These are phyloP conservation scores for Endocalyx cinctus DNA, from an alignment of 2,329 filamentous ascomycete species.

Conservation along the genomic window DNA sequence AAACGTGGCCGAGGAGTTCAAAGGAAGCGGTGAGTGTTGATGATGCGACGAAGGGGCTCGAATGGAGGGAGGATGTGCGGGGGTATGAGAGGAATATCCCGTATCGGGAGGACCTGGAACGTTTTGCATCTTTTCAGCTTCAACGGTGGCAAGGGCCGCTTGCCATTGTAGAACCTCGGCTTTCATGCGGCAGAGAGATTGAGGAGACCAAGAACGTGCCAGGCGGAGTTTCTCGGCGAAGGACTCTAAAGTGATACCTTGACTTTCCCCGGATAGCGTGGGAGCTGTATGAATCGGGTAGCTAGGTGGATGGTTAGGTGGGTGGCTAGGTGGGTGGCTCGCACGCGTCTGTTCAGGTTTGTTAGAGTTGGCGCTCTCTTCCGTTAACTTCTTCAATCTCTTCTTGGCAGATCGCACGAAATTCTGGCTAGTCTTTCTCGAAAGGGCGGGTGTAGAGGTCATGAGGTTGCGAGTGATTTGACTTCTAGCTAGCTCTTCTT, in stretches of 20 bases:
- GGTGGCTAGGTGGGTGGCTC: too few relatives aligned
- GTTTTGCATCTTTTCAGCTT: constrained; percentile 21
- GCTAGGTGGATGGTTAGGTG: background rate
- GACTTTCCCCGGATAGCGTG: constrained; percentile 7
- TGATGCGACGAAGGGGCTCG: too few relatives aligned
- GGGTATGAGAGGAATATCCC: too few relatives aligned
- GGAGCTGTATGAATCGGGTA: constrained; percentile 5
- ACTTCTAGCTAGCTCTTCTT: constrained; percentile 15
- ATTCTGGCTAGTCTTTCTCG: constrained; percentile 13
- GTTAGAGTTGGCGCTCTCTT: too few relatives aligned
- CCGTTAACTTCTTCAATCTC: too few relatives aligned
- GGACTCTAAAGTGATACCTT: constrained; percentile 8
- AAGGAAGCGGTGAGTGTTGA: too few relatives aligned
- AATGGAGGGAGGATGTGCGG: too few relatives aligned
- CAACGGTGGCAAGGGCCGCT: constrained; percentile 23
- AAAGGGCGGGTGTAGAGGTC: constrained; percentile 7
- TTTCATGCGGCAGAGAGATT: constrained; percentile 18
- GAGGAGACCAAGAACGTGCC: constrained; percentile 17
- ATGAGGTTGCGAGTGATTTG: constrained; percentile 9
- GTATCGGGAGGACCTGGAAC: too few relatives aligned
- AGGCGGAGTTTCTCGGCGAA: constrained; percentile 21
- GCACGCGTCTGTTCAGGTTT: too few relatives aligned
- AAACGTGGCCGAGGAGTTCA: too few relatives aligned
- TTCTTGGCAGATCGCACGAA: too few relatives aligned
- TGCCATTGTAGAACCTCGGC: constrained; percentile 25